A percentile compares a stretch with the other conserved stretches of the same genome.
Evolutionary conservation across 106 monocot genomes (phyloP).

Genomic region (Platanthera zijinensis): DNA sequence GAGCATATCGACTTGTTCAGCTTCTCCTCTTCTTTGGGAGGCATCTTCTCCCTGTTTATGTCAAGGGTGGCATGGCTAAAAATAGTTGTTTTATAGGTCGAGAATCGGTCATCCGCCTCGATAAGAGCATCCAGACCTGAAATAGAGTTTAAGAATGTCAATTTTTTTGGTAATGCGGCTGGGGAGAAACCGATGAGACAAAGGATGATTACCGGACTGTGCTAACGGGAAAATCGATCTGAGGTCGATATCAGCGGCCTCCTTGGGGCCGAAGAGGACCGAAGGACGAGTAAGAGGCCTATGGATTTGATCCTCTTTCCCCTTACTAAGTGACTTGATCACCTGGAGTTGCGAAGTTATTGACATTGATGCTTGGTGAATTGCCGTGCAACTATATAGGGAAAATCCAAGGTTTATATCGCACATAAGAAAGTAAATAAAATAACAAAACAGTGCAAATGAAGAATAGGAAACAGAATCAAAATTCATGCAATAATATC

Average conservation of each 20-base stretch:
- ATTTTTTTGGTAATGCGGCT: no score
- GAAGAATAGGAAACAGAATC: no score
- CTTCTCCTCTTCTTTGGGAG: constrained; percentile 59
- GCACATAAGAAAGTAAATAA: no score
- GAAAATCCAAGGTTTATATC: no score
- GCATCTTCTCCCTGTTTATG: constrained; percentile 64
- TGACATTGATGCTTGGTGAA: constrained; percentile 20
- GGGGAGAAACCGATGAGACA: not conserved
- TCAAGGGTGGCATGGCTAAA: constrained; percentile 70
- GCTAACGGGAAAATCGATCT: constrained; percentile 65
- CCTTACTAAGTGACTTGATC: constrained; percentile 50
- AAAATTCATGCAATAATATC: no score
- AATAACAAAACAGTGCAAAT: no score
- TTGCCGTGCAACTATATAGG: no score
- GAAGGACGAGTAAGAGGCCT: constrained; percentile 71
- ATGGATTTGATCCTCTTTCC: constrained; percentile 22
- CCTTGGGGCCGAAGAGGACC: constrained; percentile 68
- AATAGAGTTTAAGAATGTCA: not conserved
- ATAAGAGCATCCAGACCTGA: constrained; percentile 67
- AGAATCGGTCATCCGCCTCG: constrained; percentile 41
- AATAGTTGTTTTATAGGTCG: constrained; percentile 48
- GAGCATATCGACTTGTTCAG: constrained; percentile 54
- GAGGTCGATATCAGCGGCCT: constrained; percentile 84
- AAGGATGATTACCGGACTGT: constrained; percentile 46
- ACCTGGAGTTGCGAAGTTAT: constrained; percentile 61